Conservation (phyloP, 495 filamentous ascomycete genomes). For the Xylaria bambusicola region DNA sequence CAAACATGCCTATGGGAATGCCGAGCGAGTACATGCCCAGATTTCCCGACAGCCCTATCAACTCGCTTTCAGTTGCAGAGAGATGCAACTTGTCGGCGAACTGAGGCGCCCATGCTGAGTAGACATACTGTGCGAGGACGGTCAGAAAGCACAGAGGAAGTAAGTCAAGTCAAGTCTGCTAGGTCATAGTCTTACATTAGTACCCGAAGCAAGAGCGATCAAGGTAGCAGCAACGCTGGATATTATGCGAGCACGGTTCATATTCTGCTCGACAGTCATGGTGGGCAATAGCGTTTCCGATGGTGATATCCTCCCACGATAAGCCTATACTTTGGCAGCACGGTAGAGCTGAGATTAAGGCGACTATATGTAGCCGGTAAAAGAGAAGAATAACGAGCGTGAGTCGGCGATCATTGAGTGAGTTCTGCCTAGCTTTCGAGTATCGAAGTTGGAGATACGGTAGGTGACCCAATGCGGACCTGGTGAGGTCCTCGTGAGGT, state of each 20-base stretch:
- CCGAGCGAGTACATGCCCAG: constrained; percentile 93
- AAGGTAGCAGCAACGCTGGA: constrained; percentile 83
- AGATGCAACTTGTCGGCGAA: constrained; percentile 85
- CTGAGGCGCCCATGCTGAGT: constrained; percentile 96
- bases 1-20: constrained; percentile 84
- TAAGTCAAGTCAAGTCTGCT: background rate
- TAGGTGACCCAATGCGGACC: no score
- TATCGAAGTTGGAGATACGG: background rate
- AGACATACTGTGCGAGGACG: constrained; percentile 73
- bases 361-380: background rate
- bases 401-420: background rate
- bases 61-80: constrained; percentile 84
- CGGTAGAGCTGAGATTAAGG: background rate
- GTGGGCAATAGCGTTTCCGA: constrained; percentile 1
- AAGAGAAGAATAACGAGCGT: constrained; percentile 4
- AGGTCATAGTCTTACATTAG: constrained; percentile 73
- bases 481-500: background rate
- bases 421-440: background rate
- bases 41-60: constrained; percentile 92
- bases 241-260: constrained; percentile 62
- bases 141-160: constrained; percentile 7
- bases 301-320: background rate
- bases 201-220: constrained; percentile 87
- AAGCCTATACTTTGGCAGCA: background rate
- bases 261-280: constrained; percentile 41